Evolutionary conservation across 306 rosid genomes (phyloP), one percentile per base, ranked within the genome.

Genomic region (Rubus parviflorus): DNA sequence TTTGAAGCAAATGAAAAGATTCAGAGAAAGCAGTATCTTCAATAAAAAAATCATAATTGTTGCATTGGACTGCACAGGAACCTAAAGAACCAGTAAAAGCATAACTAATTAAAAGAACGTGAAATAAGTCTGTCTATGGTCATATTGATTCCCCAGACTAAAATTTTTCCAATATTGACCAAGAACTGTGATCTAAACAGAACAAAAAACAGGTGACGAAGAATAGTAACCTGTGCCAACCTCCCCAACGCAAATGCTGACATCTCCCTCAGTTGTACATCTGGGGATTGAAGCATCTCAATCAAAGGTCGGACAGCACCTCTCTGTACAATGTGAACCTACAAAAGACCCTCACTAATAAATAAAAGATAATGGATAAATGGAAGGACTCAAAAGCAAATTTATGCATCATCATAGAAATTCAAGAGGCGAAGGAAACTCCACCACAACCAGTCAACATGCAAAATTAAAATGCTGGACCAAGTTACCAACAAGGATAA

Each of bases 181-280:
- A 40, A 40, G 47, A 64, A 7, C 49, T 45, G 56, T 25, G 15
- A 35, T 60, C 70, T 20, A 22, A 41, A 51, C 19, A 77, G 30
- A 75, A 19, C 19, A 73, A 22, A 43, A 15, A 74, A 56, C 20
- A 57, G 20, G 72, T 38, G 16, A 20, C 71, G 62, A 17, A 68
- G 17, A 71, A 66, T 19, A 60, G 70, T 77, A 70, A 95, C 99
- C 99, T 95, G 97, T 62, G 99, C 99, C 82, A 95, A 85, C 87
- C 99, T 88, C 81, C 99, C 99, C 86, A 95, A 81, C 7, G 99
- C 99, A 86, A 95, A 95, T 81, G 99, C 99, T 57, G 99, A 89
- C 99, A 95, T 95, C 84, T 92, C 99, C 80, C 91, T 90, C 69
- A 95, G 92, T 74, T 95, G 99, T 22, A 95, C 87, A 67, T 95